Percentiles rank a stretch among this genome's conserved stretches.
phyloP scores from a whole-genome alignment of 257 asterid species.

The Solanum pinnatisectum region DNA sequence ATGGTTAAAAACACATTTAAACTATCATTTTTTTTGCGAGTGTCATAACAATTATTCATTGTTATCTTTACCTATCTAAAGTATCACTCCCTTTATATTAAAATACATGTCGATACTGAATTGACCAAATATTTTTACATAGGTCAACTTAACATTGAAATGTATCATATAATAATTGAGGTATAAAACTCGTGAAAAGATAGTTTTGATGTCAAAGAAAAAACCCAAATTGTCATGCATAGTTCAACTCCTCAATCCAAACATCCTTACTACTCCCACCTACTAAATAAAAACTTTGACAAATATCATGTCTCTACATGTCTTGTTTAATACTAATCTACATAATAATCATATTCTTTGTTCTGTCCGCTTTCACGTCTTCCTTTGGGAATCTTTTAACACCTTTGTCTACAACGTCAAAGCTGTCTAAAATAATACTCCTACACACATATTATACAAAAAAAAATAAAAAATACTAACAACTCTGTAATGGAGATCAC shows the following conservation, averaged over 20 bases:
- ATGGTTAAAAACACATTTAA: background rate
- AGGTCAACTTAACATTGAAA: background rate
- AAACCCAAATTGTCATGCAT: background rate
- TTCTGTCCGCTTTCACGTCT: constrained; percentile 13
- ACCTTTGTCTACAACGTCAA: constrained; percentile 10
- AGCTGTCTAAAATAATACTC: constrained; percentile 2
- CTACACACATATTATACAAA: background rate
- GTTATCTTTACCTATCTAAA: background rate
- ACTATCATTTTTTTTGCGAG: background rate
- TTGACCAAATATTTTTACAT: background rate
- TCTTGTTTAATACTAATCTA: background rate
- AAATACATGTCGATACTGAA: background rate
- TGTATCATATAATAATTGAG: background rate
- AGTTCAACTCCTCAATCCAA: background rate
- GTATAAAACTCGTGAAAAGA: background rate
- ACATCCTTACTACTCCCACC: background rate
- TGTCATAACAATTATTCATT: background rate
- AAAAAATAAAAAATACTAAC: background rate
- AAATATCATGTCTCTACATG: background rate
- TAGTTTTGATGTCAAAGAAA: no score
- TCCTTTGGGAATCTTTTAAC: background rate
- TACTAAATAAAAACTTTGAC: background rate
- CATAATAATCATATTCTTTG: background rate
- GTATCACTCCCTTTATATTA: background rate
- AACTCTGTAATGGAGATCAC: background rate